Evolutionary conservation across 768 basidiomycete genomes (phyloP), one percentile per base, ranked within the genome.

Genomic region (Stropharia rugosoannulata): DNA sequence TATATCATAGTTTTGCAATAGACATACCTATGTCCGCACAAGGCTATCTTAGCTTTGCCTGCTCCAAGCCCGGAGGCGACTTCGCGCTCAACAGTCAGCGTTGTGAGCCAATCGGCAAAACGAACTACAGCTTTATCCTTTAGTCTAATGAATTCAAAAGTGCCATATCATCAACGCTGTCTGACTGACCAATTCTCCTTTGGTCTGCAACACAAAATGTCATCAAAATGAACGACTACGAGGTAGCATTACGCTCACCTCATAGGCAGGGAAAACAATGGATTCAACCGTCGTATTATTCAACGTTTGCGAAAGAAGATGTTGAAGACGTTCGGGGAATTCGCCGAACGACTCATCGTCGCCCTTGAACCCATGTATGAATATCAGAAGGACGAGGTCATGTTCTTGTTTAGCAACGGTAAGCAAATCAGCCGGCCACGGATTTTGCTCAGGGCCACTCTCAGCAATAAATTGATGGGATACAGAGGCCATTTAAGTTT

Each of bases 41-140:
- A 76, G 3, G 95, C 88, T 47, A 96, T 81, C 67, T 84, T 91
- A 0, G 87, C 87, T 42, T 82, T 87, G 8, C 92, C 92, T 10
- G 89, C 87, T 5, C 87, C 87, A n/a, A 78, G 67, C 4, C 90
- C 90, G 48, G 84, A 78, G 11, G 85, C 83, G 18, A 87, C 88
- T 69, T 96, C 95, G 58, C 81, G 82, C 67, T 91, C 82, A n/a
- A 96, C 89, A 4, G 89, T 91, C 18, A 92, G 72, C n/a, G 84
- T 89, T 0, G 92, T 89, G 41, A 97, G 81, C 95, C 95, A 97
- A 66, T 96, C 94, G 7, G 92, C 84, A 69, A 97, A 95, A 7
- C 84, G 83, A 29, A 87, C 81, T 3, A 94, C 89, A 12, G 95
- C 93, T 66, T 86, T 86, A 44, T 79, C 82, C 93, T 95, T 53